Evolutionary conservation across 768 basidiomycete species (phyloP).

Genomic region (Suillus spraguei): DNA sequence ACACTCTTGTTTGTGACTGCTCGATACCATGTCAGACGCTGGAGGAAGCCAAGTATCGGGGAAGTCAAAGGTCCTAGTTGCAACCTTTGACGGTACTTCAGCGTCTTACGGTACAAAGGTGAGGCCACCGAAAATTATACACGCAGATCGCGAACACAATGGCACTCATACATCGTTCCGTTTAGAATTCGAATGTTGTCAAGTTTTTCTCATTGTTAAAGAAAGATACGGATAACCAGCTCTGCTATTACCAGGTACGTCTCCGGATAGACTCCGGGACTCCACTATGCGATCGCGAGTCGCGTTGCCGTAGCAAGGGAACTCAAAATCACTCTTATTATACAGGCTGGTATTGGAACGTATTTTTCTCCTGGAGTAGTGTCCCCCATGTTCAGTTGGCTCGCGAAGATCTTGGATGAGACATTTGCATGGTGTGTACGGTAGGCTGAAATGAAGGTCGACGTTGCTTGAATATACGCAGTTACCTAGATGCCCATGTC

Average conservation of each 20-base stretch:
- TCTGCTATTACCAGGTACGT: slow-evolving; percentile 72
- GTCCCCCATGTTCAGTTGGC: slow-evolving; percentile 57
- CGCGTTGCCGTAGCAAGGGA: neutral
- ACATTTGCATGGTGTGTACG: slow-evolving; percentile 69
- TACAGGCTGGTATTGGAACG: slow-evolving; percentile 48
- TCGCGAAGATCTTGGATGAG: slow-evolving; percentile 63
- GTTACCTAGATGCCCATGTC: slow-evolving; percentile 74
- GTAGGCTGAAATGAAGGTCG: neutral
- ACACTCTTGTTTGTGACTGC: neutral
- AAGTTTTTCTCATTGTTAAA: slow-evolving; percentile 69
- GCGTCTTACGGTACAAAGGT: slow-evolving; percentile 53
- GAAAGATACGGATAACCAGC: slow-evolving; percentile 59
- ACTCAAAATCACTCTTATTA: neutral
- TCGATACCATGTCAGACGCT: slow-evolving; percentile 21
- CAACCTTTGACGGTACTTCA: slow-evolving; percentile 74
- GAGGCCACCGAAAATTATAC: slow-evolving; percentile 18
- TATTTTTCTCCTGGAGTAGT: slow-evolving; percentile 69
- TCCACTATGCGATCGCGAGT: neutral
- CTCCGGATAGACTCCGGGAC: neutral
- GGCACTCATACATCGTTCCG: neutral
- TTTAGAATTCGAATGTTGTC: slow-evolving; percentile 70
- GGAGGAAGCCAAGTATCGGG: slow-evolving; percentile 9
- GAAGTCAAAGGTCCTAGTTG: slow-evolving; percentile 48
- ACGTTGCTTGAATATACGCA: slow-evolving; percentile 23
- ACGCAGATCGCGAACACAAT: neutral